Evolutionary conservation across 2,329 filamentous ascomycete species (phyloP), one percentile per base, ranked within the genome.

Genomic region (Alternaria panax): DNA sequence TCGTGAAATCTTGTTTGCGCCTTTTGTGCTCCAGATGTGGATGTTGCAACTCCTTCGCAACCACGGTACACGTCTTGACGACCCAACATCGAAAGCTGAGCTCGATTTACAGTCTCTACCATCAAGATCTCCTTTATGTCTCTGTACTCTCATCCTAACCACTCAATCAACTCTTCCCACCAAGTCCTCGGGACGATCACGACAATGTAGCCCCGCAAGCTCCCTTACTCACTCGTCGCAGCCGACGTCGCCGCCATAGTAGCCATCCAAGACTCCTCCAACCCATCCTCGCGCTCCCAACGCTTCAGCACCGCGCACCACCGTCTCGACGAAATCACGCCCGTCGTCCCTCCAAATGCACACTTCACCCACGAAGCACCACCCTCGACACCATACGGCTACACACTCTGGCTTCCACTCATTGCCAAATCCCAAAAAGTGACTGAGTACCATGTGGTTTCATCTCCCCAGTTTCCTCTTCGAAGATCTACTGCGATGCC

Each of bases 341-440:
- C 48, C 12, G 12, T 56, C n/a, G 47, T 66, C 14, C 58, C 64
- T 16, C 50, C 60, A 11, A 51, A 57, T 4, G 2, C 20, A 0
- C 7, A 6, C 11, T 67, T 67, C 60, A 58, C n/a, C 6, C 68
- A 70, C 46, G 20, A 41, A 14, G 8, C 28, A 5, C 68, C 64
- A 2, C 61, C 64, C 8, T 71, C 65, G 64, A 55, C 50, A 3
- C 75, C 81, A 0, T 80, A 78, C 54, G 72, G 67, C n/a, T 83
- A 80, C 63, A 63, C 69, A 25, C n/a, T 71, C 58, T 83, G 80
- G 81, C 74, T 81, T 2, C 69, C 76, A 0, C 60, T 83, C 4
- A 80, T 83, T 34, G 67, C 79, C 0, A 54, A 60, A 22, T 77
- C 73, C 6, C 79, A 80, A 28, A 57, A 64, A 1, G 57, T 81